Percentiles rank a stretch among this genome's conserved stretches.
Conservation (phyloP, 2,329 filamentous ascomycete genomes). For the Colletotrichum salicis region DNA sequence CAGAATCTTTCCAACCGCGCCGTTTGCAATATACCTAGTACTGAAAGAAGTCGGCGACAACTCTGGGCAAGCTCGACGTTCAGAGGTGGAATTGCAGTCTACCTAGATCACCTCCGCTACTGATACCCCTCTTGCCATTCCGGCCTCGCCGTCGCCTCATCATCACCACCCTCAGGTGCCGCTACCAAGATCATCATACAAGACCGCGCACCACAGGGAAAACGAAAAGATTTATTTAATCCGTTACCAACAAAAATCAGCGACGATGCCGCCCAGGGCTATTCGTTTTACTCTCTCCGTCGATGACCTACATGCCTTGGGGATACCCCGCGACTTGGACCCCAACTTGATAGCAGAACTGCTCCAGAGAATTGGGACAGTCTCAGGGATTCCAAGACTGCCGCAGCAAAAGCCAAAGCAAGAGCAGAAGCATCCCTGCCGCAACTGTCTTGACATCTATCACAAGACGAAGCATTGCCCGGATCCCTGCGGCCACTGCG, state of each 20-base stretch:
- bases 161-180: neutral
- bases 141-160: neutral
- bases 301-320: neutral
- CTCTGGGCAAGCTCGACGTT: too few species aligned
- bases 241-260: neutral
- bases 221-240: neutral
- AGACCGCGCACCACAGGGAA: neutral
- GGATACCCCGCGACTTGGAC: neutral
- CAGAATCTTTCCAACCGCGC: neutral
- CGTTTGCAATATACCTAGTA: neutral
- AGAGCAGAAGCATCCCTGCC: slow-evolving; percentile 1
- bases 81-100: too few species aligned
- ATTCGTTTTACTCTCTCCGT: neutral
- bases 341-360: neutral
- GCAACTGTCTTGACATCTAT: slow-evolving; percentile 43
- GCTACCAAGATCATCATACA: neutral
- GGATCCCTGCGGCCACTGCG: slow-evolving; percentile 48
- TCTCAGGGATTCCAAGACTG: too few species aligned
- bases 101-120: too few species aligned
- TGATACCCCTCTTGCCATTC: neutral
- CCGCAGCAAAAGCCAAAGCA: too few species aligned
- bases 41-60: too few species aligned
- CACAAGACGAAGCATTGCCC: slow-evolving; percentile 43
- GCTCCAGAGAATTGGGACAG: neutral
- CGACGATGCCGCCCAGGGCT: neutral